These are phyloP conservation scores for Talaromyces sp. DNA, from an alignment of 2,329 filamentous ascomycete species.

Conservation along the genomic window DNA sequence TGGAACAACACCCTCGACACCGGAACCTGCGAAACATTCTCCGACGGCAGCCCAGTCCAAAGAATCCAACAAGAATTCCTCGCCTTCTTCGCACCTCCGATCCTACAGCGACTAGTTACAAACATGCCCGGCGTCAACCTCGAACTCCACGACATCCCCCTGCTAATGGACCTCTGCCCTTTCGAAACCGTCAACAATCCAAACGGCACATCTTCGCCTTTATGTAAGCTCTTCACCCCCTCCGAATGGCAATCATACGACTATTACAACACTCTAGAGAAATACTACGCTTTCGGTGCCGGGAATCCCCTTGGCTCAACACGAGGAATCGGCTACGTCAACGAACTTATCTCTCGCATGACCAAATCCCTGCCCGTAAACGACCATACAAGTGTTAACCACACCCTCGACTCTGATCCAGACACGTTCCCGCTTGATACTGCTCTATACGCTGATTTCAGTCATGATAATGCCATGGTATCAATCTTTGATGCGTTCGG, in stretches of 20 bases:
- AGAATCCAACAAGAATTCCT: conserved; percentile 59
- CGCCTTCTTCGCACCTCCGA: conserved; percentile 63
- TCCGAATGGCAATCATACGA: conserved; percentile 76
- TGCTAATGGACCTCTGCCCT: conserved; percentile 85
- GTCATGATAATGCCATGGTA: conserved; percentile 85
- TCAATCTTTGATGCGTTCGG: conserved; percentile 74
- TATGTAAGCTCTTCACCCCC: conserved; percentile 72
- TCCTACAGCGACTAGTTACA: conserved; percentile 67
- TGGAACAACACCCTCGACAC: conserved; percentile 83
- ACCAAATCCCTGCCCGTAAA: conserved; percentile 62
- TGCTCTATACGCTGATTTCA: conserved; percentile 81
- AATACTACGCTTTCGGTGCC: conserved; percentile 78
- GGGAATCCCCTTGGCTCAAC: conserved; percentile 78
- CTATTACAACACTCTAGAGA: conserved; percentile 75
- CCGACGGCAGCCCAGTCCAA: conserved; percentile 50
- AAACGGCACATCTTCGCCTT: conserved; percentile 59
- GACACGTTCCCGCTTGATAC: conserved; percentile 70
- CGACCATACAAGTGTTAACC: conserved; percentile 74
- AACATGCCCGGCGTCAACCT: conserved; percentile 69
- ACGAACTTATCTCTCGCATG: conserved; percentile 81
- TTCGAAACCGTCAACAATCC: conserved; percentile 70
- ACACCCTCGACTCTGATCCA: conserved; percentile 66
- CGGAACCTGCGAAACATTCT: conserved; percentile 68
- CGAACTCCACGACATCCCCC: conserved; percentile 61
- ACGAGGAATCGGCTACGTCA: conserved; percentile 82